Evolutionary conservation across 1,284 basidiomycete species (phyloP).

Genomic region (Austroboletus novae-zelandiae): DNA sequence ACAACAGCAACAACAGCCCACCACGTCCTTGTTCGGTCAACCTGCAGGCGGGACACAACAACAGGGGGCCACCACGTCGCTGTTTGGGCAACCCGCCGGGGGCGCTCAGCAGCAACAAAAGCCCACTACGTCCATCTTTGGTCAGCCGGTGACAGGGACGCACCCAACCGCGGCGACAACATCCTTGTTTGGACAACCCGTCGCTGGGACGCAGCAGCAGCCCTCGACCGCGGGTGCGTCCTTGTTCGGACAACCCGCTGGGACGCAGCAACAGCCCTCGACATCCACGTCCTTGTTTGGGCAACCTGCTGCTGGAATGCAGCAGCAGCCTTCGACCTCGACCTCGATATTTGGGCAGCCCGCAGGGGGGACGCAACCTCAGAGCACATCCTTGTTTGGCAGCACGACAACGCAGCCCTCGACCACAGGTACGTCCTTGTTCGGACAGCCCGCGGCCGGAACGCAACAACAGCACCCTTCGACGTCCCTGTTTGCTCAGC

Average conservation of each 20-base stretch:
- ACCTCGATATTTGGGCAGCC: conserved; percentile 27
- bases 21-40: conserved; percentile 36
- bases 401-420: conserved; percentile 17
- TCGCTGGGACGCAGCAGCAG: no score
- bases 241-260: no score
- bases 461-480: conserved; percentile 26
- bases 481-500: conserved; percentile 27
- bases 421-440: conserved; percentile 27
- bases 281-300: no score
- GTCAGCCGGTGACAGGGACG: conserved; percentile 16
- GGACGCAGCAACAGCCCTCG: no score
- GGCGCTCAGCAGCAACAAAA: conserved; percentile 29
- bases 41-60: conserved; percentile 23
- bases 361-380: conserved; percentile 24
- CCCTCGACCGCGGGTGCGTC: no score
- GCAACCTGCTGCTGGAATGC: no score
- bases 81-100: conserved; percentile 25
- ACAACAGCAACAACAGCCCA: conserved; percentile 21
- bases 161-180: conserved; percentile 20
- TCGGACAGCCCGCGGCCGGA: conserved; percentile 34
- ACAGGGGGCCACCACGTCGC: conserved; percentile 19
- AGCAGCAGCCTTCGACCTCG: conserved; percentile 18
- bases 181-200: conserved; percentile 34
- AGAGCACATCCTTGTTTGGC: conserved; percentile 28
- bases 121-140: conserved; percentile 9